Evolutionary conservation across 2,329 filamentous ascomycete genomes (phyloP).

Genomic region (Phoma herbarum): DNA sequence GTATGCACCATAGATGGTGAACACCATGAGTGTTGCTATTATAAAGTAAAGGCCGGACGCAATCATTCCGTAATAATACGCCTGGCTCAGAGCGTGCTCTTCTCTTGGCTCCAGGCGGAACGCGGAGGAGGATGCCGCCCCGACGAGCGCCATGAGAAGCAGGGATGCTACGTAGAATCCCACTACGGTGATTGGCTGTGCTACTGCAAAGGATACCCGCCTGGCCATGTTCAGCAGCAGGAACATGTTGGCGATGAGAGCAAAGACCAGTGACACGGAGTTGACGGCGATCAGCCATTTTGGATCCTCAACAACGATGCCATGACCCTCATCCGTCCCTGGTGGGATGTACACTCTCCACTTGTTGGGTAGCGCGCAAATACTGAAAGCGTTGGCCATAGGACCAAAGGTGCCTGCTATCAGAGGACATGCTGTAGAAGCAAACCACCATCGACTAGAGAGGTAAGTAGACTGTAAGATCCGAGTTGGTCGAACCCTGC

Average conservation of each 20-base stretch:
- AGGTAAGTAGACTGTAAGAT: slow-evolving; percentile 13
- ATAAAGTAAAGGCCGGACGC: slow-evolving; percentile 66
- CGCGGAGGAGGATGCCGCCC: slow-evolving; percentile 55
- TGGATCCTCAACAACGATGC: slow-evolving; percentile 61
- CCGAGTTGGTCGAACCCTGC: not conserved
- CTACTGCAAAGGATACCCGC: slow-evolving; percentile 62
- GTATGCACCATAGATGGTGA: slow-evolving; percentile 65
- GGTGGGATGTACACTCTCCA: slow-evolving; percentile 64
- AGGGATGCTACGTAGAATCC: slow-evolving; percentile 66
- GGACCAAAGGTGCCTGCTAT: slow-evolving; percentile 65
- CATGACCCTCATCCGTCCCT: slow-evolving; percentile 56
- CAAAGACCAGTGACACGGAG: slow-evolving; percentile 62
- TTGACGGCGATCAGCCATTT: slow-evolving; percentile 65
- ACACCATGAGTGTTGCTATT: slow-evolving; percentile 62
- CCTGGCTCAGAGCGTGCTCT: slow-evolving; percentile 61
- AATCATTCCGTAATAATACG: slow-evolving; percentile 68
- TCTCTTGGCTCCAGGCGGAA: slow-evolving; percentile 55
- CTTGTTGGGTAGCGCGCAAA: slow-evolving; percentile 64
- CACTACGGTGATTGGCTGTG: slow-evolving; percentile 67
- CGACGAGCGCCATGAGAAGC: slow-evolving; percentile 63
- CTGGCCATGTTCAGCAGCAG: slow-evolving; percentile 68
- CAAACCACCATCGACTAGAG: slow-evolving; percentile 66
- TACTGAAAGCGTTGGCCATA: slow-evolving; percentile 63
- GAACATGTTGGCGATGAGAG: slow-evolving; percentile 63
- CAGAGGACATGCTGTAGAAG: slow-evolving; percentile 66